Evolutionary conservation across 768 basidiomycete genomes (phyloP), one percentile per base, ranked within the genome.

Genomic region (Suillus clintonianus): DNA sequence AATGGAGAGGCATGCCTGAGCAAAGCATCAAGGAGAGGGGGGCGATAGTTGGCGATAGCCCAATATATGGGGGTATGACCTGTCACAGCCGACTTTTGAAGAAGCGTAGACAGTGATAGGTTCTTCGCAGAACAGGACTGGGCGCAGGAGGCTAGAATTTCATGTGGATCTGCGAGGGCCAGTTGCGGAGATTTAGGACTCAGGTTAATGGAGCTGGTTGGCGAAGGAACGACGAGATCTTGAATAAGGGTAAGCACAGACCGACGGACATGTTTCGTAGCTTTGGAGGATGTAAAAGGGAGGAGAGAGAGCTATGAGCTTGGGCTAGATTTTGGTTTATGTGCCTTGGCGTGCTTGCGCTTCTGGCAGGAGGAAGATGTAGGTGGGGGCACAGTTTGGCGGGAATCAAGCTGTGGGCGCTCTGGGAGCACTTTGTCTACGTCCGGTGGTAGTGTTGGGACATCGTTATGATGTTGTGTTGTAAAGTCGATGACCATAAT

Each of bases 111-210:
- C 5, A 76, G 37, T 0, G 82, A 81, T 5, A 91, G 66, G n/a
- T 77, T 78, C 42, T 87, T 80, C 1, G 81, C 71, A 3, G 73
- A 64, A 67, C 90, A 92, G 0, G 84, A 86, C 24, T 87, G 85
- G 0, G 82, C 81, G 65, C 89, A 88, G 69, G 85, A 86, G 39
- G 82, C 80, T 10, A 92, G 81, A 22, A 90, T 82, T 30, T 68
- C 71, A 4, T 75, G 65, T 37, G 55, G 36, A 56, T 56, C 55
- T 19, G 37, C 5, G 5, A 27, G 37, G 8, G 24, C 2, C 24
- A 15, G 5, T 39, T 17, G 37, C 10, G 15, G 22, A 56, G 36
- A 24, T 24, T 27, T 24, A 5, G 10, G 5, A 39, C 5, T 39
- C 37, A 2, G 24, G 24, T 11, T 39, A 5, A 11, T 17, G 11